These are phyloP conservation scores for Musa schizocarpa DNA, from an alignment of 176 grass and related monocot genomes.

Conservation along the genomic window DNA sequence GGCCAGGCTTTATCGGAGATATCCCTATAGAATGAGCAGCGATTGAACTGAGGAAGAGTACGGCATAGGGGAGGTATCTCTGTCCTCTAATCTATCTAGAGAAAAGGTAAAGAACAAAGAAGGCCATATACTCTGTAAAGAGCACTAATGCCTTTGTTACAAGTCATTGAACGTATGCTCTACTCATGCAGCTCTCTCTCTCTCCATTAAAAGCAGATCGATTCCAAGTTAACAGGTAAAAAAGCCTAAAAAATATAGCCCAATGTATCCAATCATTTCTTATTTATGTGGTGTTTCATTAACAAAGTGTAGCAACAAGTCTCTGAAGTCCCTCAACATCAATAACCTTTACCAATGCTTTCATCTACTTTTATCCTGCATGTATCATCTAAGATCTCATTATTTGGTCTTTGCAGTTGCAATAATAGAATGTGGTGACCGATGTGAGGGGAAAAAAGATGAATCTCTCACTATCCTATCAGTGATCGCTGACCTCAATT, in stretches of 20 bases:
- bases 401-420: not conserved
- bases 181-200: not conserved
- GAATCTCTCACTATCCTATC: not conserved
- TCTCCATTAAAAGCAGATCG: too few species aligned
- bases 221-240: too few species aligned
- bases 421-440: not conserved
- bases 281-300: too few species aligned
- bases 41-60: not conserved
- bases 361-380: too few species aligned
- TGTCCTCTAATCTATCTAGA: not conserved
- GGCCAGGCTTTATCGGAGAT: not conserved
- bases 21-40: not conserved
- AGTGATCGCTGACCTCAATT: conserved; percentile 53
- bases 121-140: not conserved
- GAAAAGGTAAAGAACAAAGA: not conserved
- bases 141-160: not conserved
- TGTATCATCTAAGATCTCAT: too few species aligned
- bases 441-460: too few species aligned
- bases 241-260: not conserved
- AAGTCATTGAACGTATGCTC: not conserved
- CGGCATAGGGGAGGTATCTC: conserved; percentile 2
- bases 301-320: too few species aligned
- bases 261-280: not conserved
- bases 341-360: too few species aligned
- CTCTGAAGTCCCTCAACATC: not conserved